phyloP scores from a whole-genome alignment of 2,329 filamentous ascomycete genomes.

The Aspergillus sp. region DNA sequence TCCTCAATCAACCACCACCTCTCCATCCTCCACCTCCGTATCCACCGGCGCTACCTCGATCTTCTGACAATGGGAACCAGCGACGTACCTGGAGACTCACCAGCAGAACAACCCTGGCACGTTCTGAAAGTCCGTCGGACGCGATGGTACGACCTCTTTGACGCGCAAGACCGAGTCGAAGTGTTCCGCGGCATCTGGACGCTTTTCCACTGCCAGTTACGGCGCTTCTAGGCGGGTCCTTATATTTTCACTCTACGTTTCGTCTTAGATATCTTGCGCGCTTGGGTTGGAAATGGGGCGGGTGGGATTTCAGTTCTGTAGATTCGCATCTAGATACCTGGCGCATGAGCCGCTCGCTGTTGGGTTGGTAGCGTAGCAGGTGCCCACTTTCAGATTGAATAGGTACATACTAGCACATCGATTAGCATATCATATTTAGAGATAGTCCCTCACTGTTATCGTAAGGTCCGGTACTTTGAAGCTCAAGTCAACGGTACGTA shows the following conservation, averaged over 20 bases:
- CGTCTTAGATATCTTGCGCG: too few species aligned
- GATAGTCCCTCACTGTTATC: too few species aligned
- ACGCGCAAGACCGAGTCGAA: constrained; percentile 58
- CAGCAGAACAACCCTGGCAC: constrained; percentile 52
- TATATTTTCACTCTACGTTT: neutral
- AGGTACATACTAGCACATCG: too few species aligned
- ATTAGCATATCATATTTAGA: too few species aligned
- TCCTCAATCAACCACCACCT: constrained; percentile 68
- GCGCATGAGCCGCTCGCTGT: too few species aligned
- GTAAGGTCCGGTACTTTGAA: too few species aligned
- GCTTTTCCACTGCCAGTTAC: constrained; percentile 59
- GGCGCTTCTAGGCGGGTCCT: constrained; percentile 25
- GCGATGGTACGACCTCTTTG: constrained; percentile 64
- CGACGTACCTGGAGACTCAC: constrained; percentile 27
- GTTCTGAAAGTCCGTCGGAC: constrained; percentile 59
- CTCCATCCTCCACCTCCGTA: constrained; percentile 61
- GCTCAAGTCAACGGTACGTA: too few species aligned
- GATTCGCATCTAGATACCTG: too few species aligned
- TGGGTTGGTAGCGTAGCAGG: too few species aligned
- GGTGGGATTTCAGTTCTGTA: too few species aligned
- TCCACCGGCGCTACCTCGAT: constrained; percentile 62
- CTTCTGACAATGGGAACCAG: constrained; percentile 54
- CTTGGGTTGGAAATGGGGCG: too few species aligned
- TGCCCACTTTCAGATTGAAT: too few species aligned
- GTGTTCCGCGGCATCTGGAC: constrained; percentile 63